These are phyloP conservation scores for Syzygium jambos DNA, from an alignment of 345 rosid genomes.

Conservation along the genomic window DNA sequence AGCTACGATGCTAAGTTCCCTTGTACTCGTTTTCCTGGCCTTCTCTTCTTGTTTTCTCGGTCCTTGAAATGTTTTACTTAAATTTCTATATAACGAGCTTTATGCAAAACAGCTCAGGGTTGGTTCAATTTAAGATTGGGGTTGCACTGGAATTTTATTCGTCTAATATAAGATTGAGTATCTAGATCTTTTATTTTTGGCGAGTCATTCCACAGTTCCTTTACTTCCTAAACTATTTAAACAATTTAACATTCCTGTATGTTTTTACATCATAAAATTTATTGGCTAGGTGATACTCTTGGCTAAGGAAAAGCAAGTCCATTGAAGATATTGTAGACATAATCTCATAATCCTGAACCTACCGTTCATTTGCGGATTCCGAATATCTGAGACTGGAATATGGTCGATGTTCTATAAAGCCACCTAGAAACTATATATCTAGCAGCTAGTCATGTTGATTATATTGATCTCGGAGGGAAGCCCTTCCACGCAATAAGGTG, in stretches of 20 bases:
- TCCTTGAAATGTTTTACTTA: background rate
- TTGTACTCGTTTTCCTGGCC: no score
- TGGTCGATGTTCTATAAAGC: background rate
- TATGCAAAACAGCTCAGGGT: background rate
- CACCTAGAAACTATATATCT: background rate
- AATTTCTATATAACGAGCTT: background rate
- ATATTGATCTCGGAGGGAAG: no score
- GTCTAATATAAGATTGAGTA: no score
- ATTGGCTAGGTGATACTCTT: background rate
- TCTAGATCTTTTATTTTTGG: no score
- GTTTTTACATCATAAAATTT: background rate
- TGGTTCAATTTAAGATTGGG: background rate
- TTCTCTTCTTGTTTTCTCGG: background rate
- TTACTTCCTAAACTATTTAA: no score
- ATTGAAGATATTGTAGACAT: background rate
- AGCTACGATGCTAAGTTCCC: background rate
- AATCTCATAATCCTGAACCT: background rate
- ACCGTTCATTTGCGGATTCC: background rate
- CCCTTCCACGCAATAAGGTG: background rate
- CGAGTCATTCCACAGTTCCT: no score
- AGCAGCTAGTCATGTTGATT: background rate
- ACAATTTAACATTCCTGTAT: no score
- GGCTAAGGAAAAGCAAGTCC: background rate
- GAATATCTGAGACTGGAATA: background rate
- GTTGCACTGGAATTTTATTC: background rate